Conservation (phyloP, 1,284 basidiomycete species). For the Ganoderma leucocontextum region DNA sequence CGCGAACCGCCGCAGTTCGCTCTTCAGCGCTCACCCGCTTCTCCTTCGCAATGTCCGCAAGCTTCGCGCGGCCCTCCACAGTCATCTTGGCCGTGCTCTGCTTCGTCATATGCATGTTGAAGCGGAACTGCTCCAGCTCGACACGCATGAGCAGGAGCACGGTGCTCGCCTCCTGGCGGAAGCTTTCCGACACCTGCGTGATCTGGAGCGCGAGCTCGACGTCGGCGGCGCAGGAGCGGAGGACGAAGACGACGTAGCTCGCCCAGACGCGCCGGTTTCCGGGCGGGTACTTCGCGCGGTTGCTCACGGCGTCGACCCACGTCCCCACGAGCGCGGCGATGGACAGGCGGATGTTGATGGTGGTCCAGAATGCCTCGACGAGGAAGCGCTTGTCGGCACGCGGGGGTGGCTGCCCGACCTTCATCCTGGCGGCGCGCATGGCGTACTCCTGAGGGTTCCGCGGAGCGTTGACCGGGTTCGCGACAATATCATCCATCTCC, state of each 20-base stretch:
- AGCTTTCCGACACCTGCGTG: conserved; percentile 46
- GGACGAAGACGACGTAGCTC: conserved; percentile 50
- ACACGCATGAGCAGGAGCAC: conserved; percentile 47
- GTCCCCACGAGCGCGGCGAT: conserved; percentile 47
- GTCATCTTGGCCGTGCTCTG: conserved; percentile 41
- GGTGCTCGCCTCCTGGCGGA: conserved; percentile 46
- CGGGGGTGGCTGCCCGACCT: conserved; percentile 62
- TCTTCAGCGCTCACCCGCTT: conserved; percentile 15
- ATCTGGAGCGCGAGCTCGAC: conserved; percentile 50
- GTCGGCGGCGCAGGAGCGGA: conserved; percentile 51
- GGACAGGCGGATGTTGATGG: conserved; percentile 54
- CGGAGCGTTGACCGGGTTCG: conserved; percentile 47
- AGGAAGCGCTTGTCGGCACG: conserved; percentile 61
- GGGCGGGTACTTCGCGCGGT: conserved; percentile 32
- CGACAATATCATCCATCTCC: conserved; percentile 50
- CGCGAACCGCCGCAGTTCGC: conserved; percentile 12
- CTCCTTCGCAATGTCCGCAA: conserved; percentile 29
- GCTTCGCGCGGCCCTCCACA: conserved; percentile 24
- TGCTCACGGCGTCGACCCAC: conserved; percentile 30
- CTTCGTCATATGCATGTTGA: conserved; percentile 49
- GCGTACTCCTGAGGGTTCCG: conserved; percentile 53
- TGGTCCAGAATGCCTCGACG: conserved; percentile 60
- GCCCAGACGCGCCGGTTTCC: conserved; percentile 45
- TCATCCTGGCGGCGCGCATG: conserved; percentile 53
- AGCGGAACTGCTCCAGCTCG: conserved; percentile 47